Evolutionary conservation across 169 alveolate genomes (phyloP).

Genomic region (Eimeria tenella): DNA sequence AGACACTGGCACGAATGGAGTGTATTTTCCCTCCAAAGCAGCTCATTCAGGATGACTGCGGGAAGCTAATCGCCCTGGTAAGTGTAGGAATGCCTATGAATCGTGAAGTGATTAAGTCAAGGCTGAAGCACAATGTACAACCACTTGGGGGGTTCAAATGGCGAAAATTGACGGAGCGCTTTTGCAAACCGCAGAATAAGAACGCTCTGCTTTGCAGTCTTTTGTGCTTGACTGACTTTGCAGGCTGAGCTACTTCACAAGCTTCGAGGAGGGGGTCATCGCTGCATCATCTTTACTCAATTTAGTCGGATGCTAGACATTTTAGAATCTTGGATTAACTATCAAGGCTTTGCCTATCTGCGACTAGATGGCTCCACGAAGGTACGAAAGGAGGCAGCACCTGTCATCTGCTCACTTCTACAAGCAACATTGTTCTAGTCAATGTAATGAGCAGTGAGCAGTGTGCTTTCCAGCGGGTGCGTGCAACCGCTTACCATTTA

Average conservation of each 20-base stretch:
- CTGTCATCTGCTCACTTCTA: neutral
- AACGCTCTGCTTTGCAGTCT: no score
- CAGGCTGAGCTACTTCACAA: conserved; percentile 89
- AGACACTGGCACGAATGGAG: conserved; percentile 9
- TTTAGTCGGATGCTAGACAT: conserved; percentile 98
- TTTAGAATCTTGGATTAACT: conserved; percentile 96
- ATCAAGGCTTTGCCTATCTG: conserved; percentile 96
- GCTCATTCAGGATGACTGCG: conserved; percentile 95
- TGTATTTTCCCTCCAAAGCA: conserved; percentile 89
- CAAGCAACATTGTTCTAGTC: neutral
- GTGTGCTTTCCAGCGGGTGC: no score
- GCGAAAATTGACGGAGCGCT: no score
- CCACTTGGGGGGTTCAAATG: no score
- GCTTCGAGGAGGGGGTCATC: conserved; percentile 94
- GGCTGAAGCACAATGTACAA: no score
- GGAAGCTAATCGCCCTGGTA: conserved; percentile 93
- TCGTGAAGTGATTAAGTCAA: neutral
- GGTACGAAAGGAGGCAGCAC: conserved; percentile 81
- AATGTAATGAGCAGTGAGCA: no score
- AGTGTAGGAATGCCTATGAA: neutral
- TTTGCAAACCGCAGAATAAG: no score
- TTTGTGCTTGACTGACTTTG: neutral
- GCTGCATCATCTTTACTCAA: conserved; percentile 97
- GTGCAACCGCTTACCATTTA: no score
- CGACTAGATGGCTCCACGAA: conserved; percentile 98